A percentile compares a stretch with the other conserved stretches of the same genome.
Evolutionary conservation across 108 stramenopile genomes (phyloP).

Genomic region (Skeletonema marinoi): DNA sequence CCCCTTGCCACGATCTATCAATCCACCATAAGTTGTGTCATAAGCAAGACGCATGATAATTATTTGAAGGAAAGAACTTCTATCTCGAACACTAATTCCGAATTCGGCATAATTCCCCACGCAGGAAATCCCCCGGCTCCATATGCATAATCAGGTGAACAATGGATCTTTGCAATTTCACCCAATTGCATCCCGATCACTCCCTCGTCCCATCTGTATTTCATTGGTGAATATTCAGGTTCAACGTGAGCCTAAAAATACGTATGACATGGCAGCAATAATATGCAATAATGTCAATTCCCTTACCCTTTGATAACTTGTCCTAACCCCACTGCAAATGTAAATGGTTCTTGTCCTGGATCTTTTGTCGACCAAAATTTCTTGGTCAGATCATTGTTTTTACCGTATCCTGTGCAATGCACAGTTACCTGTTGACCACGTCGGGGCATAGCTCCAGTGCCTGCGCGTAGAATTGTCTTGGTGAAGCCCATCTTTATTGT

Average conservation of each 20-base stretch:
- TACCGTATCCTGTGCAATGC: constrained; percentile 94
- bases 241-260: not conserved
- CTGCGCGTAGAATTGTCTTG: constrained; percentile 65
- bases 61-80: constrained; percentile 80
- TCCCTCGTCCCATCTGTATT: constrained; percentile 92
- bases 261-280: not conserved
- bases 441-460: constrained; percentile 54
- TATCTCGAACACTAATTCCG: constrained; percentile 83
- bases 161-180: constrained; percentile 86
- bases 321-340: constrained; percentile 74
- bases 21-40: too few relatives aligned
- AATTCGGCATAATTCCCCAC: constrained; percentile 92
- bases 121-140: constrained; percentile 84
- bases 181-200: constrained; percentile 80
- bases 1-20: too few relatives aligned
- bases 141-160: constrained; percentile 93
- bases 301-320: constrained; percentile 61
- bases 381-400: constrained; percentile 74
- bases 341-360: constrained; percentile 91
- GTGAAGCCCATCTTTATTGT: constrained; percentile 78
- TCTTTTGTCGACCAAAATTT: constrained; percentile 96
- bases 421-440: constrained; percentile 85
- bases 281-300: not conserved
- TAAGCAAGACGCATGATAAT: not conserved
- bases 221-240: constrained; percentile 23